These are phyloP conservation scores for Kockiozyma suomiensis DNA, from an alignment of 805 yeast species.

Conservation along the genomic window DNA sequence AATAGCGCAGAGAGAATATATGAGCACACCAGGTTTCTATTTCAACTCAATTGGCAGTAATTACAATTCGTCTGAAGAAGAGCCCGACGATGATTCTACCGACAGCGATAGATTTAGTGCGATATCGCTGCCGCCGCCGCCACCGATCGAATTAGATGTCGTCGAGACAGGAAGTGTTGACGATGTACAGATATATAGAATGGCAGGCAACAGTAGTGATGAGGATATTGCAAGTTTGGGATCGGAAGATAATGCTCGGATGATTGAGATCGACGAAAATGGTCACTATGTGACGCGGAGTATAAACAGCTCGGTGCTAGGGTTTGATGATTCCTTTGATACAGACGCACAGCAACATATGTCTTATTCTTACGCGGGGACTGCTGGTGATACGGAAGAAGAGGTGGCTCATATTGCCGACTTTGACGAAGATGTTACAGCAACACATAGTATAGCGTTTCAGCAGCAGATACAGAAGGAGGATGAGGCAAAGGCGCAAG, in stretches of 20 bases:
- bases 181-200: conserved; percentile 2
- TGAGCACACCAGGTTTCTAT: conserved; percentile 29
- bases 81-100: conserved; percentile 25
- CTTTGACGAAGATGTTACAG: conserved; percentile 17
- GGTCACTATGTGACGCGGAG: conserved; percentile 10
- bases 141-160: conserved; percentile 9
- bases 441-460: not conserved
- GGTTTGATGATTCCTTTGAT: conserved; percentile 5
- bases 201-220: not conserved
- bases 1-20: conserved; percentile 2
- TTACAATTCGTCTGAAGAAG: conserved; percentile 33
- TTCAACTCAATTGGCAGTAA: conserved; percentile 16
- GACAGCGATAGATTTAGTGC: conserved; percentile 6
- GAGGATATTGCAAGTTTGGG: not conserved
- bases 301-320: not conserved
- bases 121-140: not conserved
- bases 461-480: not conserved
- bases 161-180: conserved; percentile 7
- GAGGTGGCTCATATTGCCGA: conserved; percentile 8
- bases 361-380: not conserved
- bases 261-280: conserved; percentile 17
- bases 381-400: conserved; percentile 12
- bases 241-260: conserved; percentile 15
- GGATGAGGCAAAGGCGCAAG: conserved; percentile 1
- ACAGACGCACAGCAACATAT: conserved; percentile 7